Conservation (phyloP, 148 eudicot species). For the Oxyria digyna region DNA sequence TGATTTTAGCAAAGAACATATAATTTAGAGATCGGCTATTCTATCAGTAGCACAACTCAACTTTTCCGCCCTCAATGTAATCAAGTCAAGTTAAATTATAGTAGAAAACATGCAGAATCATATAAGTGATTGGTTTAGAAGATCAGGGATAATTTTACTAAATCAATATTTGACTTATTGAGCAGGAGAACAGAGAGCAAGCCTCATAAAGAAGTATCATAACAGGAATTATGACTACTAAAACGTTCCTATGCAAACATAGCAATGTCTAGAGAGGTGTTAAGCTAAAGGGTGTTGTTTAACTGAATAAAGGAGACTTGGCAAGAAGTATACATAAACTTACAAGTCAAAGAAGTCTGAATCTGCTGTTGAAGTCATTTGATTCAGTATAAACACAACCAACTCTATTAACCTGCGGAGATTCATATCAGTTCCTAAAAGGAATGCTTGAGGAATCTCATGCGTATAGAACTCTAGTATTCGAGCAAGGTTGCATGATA, state of each 20-base stretch:
- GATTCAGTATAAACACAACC: conserved; percentile 71
- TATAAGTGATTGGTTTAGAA: not conserved
- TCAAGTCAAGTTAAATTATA: not conserved
- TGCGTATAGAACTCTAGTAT: conserved; percentile 78
- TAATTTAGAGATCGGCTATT: not conserved
- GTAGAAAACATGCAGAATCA: not conserved
- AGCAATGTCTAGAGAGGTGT: not conserved
- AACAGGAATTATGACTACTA: not conserved
- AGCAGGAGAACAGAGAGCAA: not conserved
- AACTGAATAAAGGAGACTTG: not conserved
- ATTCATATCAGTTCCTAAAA: conserved; percentile 74
- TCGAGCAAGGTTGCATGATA: conserved; percentile 92
- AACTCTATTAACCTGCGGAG: conserved; percentile 71
- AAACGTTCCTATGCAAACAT: not conserved
- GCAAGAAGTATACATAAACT: conserved; percentile 13
- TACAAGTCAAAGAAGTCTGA: conserved; percentile 72
- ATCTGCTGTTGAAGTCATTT: conserved; percentile 56
- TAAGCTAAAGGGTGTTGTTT: not conserved
- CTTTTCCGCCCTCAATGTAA: not conserved
- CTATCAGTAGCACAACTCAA: not conserved
- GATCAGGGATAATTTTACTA: not conserved
- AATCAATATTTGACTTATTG: not conserved
- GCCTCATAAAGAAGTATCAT: not conserved
- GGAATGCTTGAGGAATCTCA: conserved; percentile 80
- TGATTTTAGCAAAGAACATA: conserved; percentile 14